Evolutionary conservation across 441 rosid genomes (phyloP).

Genomic region (Viola pubescens): DNA sequence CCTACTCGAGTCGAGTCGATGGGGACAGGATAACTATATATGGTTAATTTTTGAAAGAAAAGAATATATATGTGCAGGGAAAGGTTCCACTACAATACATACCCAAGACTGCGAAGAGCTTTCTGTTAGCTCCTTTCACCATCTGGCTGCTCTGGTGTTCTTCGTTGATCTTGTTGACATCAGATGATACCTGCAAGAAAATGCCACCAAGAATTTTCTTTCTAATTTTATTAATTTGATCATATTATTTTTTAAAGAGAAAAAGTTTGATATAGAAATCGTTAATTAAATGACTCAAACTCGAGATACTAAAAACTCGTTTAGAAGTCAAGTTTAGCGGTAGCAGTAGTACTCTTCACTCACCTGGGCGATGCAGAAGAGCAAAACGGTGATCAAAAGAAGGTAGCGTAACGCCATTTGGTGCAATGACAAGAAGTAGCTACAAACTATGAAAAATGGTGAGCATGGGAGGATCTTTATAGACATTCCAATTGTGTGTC

Average conservation of each 20-base stretch:
- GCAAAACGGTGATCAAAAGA: conserved; percentile 5
- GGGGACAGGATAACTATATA: background rate
- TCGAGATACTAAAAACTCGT: background rate
- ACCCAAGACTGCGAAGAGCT: conserved; percentile 18
- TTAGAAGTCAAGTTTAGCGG: background rate
- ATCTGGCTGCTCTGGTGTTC: background rate
- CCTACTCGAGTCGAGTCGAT: background rate
- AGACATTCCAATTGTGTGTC: conserved; percentile 3
- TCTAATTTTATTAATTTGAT: background rate
- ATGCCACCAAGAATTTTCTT: background rate
- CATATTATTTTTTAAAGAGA: background rate
- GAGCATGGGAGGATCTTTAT: conserved; percentile 12
- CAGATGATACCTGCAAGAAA: conserved; percentile 18
- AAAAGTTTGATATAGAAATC: too few species aligned
- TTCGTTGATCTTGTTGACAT: background rate
- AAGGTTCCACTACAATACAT: background rate
- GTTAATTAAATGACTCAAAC: too few species aligned
- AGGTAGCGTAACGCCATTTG: conserved; percentile 12
- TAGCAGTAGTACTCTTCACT: background rate
- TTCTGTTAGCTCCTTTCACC: conserved; percentile 21
- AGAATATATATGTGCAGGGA: too few species aligned
- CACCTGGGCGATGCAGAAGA: conserved; percentile 15
- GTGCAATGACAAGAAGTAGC: background rate
- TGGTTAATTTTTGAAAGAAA: background rate
- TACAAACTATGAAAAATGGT: too few species aligned